Base-by-base conservation (phyloP, 164 flowering plant species). In the Vitis rotundifolia region DNA sequence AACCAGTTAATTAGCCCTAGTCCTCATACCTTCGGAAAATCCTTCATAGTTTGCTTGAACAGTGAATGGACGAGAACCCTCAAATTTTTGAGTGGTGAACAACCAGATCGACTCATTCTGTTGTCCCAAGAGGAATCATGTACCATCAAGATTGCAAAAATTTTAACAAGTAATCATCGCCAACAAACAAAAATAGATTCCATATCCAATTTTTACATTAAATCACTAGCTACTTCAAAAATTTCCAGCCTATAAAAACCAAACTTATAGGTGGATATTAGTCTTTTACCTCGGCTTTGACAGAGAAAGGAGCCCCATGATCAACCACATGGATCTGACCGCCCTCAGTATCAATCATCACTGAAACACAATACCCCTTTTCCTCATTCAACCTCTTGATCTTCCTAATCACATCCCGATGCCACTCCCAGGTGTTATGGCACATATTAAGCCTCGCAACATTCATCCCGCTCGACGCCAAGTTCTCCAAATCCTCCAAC, bases 261-360 rank as follows among this genome's bases (percentile, higher is more conserved):
- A 60, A 26, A 29, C 6, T 28, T 13, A 13, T 49, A 7, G 19
- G 8, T 28, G 37, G n/a, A 4, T 49, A 50, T 48, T 9, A 11
- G 14, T 11, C 8, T 6, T n/a, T 53, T 76, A 87, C 88, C 88
- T 83, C 87, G 26, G 85, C 85, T 79, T 85, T 92, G 22, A 86
- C 73, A 63, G 97, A 87, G 18, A 84, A 82, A 62, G 86, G 78
- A 53, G 77, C 74, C 2, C 94, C 93, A 64, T 84, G 89, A 76
- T 90, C 94, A 65, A 85, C 91, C 69, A 88, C 85, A 72, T 88
- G 86, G 71, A 87, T 86, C 80, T 87, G 91, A 75, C 88, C 86
- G 49, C 97, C 94, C 76, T 92, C 92, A 8, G 89, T 92, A 64
- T 92, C 94, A 52, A 92, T 89, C 97, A 92, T 89, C 60, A 90